Evolutionary conservation across 2,329 filamentous ascomycete species (phyloP), one percentile per base, ranked within the genome.

Genomic region (Fusarium illudens): DNA sequence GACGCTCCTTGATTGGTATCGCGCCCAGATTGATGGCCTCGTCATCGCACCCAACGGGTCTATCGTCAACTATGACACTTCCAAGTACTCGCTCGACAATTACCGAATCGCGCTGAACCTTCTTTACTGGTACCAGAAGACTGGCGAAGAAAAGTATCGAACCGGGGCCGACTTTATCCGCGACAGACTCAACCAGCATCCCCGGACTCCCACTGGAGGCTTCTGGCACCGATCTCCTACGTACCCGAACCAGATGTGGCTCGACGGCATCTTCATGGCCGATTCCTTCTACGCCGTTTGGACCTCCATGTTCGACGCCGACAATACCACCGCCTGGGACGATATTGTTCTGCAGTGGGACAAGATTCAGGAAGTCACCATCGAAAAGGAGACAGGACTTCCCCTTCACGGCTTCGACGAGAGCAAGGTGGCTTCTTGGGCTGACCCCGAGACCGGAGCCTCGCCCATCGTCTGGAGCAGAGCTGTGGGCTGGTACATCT

Each of bases 161-260:
- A 72, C 72, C 6, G 85, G 84, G 0, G 83, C 84, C 4, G 79
- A 79, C 6, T 77, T 77, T 3, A 77, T 88, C 44, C 78, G 83
- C 9, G 67, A 75, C 15, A 82, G 84, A 63, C 71, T 87, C 6
- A 75, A 86, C 62, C 74, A 78, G 32, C 84, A 85, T 62, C 84
- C 84, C 6, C 79, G 85, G 13, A 88, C 82, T 0, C 73, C 81
- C 0, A 73, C 78, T 0, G 85, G 85, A 9, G 86, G 85, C 1
- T 85, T 87, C 77, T 87, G 84, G 84, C 85, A 87, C 66, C 69
- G 75, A 1, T 73, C 79, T 15, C 76, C 82, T 30, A 75, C 78
- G 3, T 86, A 85, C 64, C 79, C 78, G 17, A 80, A 86, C 64
- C 83, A 87, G 74, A 87, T 87, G 85, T 87, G 86, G 85, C 79